A percentile compares a stretch with the other conserved stretches of the same genome.
Conservation (phyloP, 23 red algal species). For the Gracilaria caudata region DNA sequence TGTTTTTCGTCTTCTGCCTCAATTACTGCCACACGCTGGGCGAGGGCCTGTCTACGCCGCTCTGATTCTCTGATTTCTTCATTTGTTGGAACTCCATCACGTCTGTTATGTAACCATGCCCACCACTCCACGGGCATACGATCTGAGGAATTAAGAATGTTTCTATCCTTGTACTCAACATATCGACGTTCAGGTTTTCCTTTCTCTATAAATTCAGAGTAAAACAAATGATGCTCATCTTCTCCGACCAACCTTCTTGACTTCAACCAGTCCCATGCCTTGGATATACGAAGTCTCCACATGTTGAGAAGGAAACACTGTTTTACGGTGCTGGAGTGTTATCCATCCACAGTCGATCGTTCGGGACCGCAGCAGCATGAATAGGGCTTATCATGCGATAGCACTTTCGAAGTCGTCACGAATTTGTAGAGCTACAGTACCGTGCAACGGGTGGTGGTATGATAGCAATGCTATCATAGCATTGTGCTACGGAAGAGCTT, state of each 20-base stretch:
- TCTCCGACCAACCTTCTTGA: constrained; percentile 54
- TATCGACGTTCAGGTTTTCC: constrained; percentile 66
- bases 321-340: not conserved
- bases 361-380: too few relatives aligned
- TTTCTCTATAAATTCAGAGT: constrained; percentile 58
- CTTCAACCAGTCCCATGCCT: constrained; percentile 50
- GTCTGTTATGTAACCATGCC: constrained; percentile 65
- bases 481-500: too few relatives aligned
- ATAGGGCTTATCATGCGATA: too few relatives aligned
- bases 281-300: constrained; percentile 51
- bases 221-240: constrained; percentile 57
- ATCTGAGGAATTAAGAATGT: constrained; percentile 45
- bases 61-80: constrained; percentile 36
- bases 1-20: constrained; percentile 63
- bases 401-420: too few relatives aligned
- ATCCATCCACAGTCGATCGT: not conserved
- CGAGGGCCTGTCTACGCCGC: constrained; percentile 12
- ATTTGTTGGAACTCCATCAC: constrained; percentile 19
- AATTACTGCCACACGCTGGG: constrained; percentile 44
- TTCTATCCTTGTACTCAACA: constrained; percentile 65
- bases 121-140: constrained; percentile 63
- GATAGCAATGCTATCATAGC: too few relatives aligned
- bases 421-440: too few relatives aligned
- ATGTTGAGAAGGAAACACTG: not conserved
- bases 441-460: too few relatives aligned